phyloP scores from a whole-genome alignment of 495 filamentous ascomycete species.

The Usnea hakonensis region DNA sequence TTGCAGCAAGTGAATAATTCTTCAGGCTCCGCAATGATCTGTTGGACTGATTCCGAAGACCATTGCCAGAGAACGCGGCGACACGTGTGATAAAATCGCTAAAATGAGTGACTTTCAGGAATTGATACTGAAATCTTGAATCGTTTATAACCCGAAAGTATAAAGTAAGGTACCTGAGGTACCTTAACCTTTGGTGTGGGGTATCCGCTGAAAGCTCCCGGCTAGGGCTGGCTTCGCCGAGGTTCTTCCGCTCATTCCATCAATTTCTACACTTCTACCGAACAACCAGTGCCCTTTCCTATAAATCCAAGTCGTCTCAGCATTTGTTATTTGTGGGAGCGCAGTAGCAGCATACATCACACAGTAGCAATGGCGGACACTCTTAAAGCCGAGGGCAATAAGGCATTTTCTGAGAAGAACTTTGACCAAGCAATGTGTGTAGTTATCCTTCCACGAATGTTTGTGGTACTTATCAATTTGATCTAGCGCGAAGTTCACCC shows the following conservation, averaged over 20 bases:
- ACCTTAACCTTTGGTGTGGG: too few relatives aligned
- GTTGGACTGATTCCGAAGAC: too few relatives aligned
- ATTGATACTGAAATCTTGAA: too few relatives aligned
- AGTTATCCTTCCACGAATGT: neutral
- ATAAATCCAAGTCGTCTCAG: neutral
- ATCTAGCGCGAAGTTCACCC: conserved; percentile 80
- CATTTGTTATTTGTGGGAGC: neutral
- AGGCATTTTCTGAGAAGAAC: conserved; percentile 93
- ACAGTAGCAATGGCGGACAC: conserved; percentile 43
- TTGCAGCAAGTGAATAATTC: too few relatives aligned
- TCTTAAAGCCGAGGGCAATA: conserved; percentile 95
- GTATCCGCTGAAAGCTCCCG: neutral
- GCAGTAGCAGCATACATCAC: neutral
- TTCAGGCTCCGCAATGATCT: too few relatives aligned
- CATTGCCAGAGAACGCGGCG: too few relatives aligned
- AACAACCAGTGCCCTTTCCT: neutral
- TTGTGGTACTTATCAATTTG: conserved; percentile 1
- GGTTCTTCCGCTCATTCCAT: neutral
- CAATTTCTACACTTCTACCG: neutral
- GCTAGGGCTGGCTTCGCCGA: neutral
- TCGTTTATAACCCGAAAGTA: too few relatives aligned
- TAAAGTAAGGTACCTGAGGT: too few relatives aligned
- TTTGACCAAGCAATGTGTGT: conserved; percentile 92
- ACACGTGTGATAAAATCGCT: too few relatives aligned
- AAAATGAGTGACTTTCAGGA: too few relatives aligned